These are phyloP conservation scores for Petunia secreta DNA, from an alignment of 257 asterid genomes.

Conservation along the genomic window DNA sequence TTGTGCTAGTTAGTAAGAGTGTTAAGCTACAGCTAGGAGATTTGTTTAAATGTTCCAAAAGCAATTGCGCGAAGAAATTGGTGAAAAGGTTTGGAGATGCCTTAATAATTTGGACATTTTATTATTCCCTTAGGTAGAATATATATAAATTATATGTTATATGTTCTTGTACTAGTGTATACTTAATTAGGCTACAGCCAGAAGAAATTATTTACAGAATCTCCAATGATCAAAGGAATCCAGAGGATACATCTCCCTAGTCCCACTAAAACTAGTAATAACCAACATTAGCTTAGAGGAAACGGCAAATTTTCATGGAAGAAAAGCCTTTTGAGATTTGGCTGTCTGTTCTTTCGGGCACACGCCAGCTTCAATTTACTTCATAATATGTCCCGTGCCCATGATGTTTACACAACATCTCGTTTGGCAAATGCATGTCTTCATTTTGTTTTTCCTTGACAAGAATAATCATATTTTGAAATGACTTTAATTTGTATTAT, in stretches of 20 bases:
- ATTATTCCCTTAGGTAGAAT: no score
- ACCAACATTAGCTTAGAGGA: slow-evolving; percentile 3
- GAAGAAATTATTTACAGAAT: neutral
- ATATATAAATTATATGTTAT: no score
- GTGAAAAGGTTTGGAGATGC: no score
- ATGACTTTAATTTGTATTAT: neutral
- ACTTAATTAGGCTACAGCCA: no score
- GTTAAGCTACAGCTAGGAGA: neutral
- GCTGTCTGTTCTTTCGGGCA: neutral
- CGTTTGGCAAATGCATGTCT: neutral
- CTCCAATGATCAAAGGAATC: neutral
- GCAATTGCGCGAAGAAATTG: no score
- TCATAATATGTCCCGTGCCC: neutral
- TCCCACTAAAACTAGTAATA: neutral
- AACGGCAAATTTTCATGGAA: neutral
- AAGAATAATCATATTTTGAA: neutral
- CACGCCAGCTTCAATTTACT: neutral
- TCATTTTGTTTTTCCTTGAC: neutral
- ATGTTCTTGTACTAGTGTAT: no score
- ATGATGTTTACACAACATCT: neutral
- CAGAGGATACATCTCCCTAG: neutral
- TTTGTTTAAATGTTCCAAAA: neutral
- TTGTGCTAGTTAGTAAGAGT: no score
- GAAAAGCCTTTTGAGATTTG: neutral
- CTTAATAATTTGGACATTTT: no score